phyloP scores from a whole-genome alignment of 106 monocot genomes.

The Posidonia australis region DNA sequence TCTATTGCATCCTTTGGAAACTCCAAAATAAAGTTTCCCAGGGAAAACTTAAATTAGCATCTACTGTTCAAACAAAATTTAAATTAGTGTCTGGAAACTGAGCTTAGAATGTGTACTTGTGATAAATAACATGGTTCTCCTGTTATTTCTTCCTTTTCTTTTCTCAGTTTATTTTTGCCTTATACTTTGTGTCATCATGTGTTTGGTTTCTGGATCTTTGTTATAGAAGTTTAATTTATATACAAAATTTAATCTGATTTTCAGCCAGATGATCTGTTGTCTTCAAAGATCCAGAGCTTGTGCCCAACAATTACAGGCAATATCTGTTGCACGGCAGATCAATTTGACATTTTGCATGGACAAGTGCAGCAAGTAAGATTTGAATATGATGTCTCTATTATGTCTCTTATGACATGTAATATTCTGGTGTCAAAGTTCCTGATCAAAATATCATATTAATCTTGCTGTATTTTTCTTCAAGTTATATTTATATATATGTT shows the following conservation, averaged over 20 bases:
- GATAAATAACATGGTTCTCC: not conserved
- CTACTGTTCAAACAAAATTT: no score
- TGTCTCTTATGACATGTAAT: not conserved
- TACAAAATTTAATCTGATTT: slow-evolving; percentile 6
- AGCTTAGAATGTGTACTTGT: no score
- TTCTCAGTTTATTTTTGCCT: not conserved
- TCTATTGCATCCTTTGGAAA: no score
- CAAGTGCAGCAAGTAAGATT: slow-evolving; percentile 89
- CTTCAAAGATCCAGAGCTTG: slow-evolving; percentile 91
- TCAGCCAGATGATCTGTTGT: slow-evolving; percentile 83
- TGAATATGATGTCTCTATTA: not conserved
- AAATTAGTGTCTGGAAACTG: no score
- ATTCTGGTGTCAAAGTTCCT: no score
- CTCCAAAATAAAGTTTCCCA: no score
- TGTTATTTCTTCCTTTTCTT: not conserved
- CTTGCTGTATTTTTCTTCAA: not conserved
- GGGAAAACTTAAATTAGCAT: no score
- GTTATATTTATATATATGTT: not conserved
- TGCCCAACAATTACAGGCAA: slow-evolving; percentile 87
- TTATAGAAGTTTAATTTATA: not conserved
- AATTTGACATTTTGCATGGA: slow-evolving; percentile 71
- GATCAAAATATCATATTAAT: no score
- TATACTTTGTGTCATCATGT: not conserved
- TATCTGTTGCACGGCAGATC: slow-evolving; percentile 68
- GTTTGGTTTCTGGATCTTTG: not conserved